Evolutionary conservation across 345 rosid species (phyloP), one percentile per base, ranked within the genome.

Genomic region (Aegle marmelos): DNA sequence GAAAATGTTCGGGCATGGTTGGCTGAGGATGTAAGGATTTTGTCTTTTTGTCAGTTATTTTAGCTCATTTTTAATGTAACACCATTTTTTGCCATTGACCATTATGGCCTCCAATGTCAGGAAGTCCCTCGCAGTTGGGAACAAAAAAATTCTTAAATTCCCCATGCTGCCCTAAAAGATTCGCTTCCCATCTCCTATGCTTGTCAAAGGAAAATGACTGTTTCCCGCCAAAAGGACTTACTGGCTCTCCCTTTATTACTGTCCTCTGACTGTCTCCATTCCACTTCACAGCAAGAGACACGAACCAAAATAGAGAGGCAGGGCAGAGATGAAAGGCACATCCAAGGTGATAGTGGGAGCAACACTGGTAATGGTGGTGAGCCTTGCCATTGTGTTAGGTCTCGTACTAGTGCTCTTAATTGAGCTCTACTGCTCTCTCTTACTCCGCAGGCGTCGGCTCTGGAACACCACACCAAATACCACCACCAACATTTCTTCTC

Each of bases 341-440:
- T 88, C 97, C 19, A 90, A 92, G 85, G 92, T 96, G 58, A 90
- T 92, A 41, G 87, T 93, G 91, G 97, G 91, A 57, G 98, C 98
- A 24, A 93, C 97, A 4, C 84, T 92, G 76, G 88, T 89, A 0
- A 92, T 96, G 97, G 95, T 90, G 39, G 90, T 87, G 17, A 89
- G 89, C 79, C 84, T 96, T 17, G 95, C 92, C 81, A 85, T 93
- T 76, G 97, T 96, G 1, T 79, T 92, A 73, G 86, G 85, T 78
- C 86, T 96, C 28, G 89, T 96, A 71, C 78, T 96, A 25, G 91
- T 96, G 28, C 87, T 96, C 0, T 86, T 95, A 37, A 96, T 92
- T 45, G 94, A 93, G 87, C 96, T 93, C 74, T 95, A 91, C 82
- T 93, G 97, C 85, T 90, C 94, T 71, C 89, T 92, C 70, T 83